phyloP scores from a whole-genome alignment of 2,329 filamentous ascomycete species.

The Acrocalymma vagum region DNA sequence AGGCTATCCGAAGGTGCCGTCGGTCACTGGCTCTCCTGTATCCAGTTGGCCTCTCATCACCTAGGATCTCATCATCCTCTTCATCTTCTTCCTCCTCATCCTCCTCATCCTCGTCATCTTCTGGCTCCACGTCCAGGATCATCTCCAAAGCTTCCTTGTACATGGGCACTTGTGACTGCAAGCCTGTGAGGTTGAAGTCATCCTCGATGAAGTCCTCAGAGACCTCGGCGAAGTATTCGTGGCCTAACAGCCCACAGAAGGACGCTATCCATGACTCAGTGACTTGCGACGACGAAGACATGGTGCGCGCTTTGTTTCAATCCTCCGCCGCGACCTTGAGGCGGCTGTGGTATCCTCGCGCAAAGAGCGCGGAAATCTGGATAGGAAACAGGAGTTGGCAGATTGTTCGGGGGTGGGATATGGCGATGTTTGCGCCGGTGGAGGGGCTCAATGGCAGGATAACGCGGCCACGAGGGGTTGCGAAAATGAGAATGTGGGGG shows the following conservation, averaged over 20 bases:
- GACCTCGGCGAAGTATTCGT: conserved; percentile 99
- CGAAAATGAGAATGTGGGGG: conserved; percentile 40
- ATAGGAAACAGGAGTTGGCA: conserved; percentile 1
- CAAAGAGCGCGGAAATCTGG: conserved; percentile 2
- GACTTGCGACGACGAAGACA: conserved; percentile 66
- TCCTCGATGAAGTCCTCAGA: conserved; percentile 99
- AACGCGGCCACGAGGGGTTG: conserved; percentile 30
- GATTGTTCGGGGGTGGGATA: neutral
- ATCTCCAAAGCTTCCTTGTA: conserved; percentile 99
- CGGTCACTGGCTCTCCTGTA: conserved; percentile 60
- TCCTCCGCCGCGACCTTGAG: conserved; percentile 5
- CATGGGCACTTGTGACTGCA: conserved; percentile 95
- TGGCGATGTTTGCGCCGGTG: conserved; percentile 19
- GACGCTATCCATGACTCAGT: conserved; percentile 97
- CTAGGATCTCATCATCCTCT: conserved; percentile 59
- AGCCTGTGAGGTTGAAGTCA: conserved; percentile 97
- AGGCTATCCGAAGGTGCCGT: conserved; percentile 85
- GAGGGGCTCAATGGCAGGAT: conserved; percentile 24
- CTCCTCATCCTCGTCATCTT: conserved; percentile 89
- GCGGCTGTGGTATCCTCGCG: neutral
- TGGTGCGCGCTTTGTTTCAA: conserved; percentile 33
- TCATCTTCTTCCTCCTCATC: conserved; percentile 75
- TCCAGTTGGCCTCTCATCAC: conserved; percentile 65
- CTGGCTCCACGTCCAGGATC: conserved; percentile 97
- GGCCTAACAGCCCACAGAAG: conserved; percentile 93